A percentile compares a stretch with the other conserved stretches of the same genome.
phyloP scores from a whole-genome alignment of 139 green algal genomes.

The Chlorokybus atmophyticus region DNA sequence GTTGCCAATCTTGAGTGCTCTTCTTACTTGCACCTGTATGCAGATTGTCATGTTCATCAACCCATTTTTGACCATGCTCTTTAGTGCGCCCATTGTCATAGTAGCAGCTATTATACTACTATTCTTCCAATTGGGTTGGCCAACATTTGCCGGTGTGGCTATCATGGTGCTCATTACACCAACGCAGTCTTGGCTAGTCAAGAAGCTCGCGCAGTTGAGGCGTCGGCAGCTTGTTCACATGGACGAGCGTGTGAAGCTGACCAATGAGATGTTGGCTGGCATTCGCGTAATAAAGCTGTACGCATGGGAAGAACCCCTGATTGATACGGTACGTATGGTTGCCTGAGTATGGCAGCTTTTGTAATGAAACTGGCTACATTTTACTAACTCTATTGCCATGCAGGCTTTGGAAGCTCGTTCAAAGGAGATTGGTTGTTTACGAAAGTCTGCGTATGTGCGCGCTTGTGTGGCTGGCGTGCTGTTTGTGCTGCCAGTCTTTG shows the following conservation, averaged over 20 bases:
- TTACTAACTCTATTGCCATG: too few relatives aligned
- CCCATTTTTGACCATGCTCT: constrained; percentile 5
- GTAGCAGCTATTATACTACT: background rate
- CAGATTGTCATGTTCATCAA: constrained; percentile 12
- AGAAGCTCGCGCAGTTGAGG: too few relatives aligned
- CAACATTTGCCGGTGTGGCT: background rate
- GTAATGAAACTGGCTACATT: too few relatives aligned
- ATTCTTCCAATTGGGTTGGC: background rate
- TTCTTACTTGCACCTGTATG: too few relatives aligned
- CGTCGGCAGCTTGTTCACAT: too few relatives aligned
- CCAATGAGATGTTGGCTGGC: constrained; percentile 66
- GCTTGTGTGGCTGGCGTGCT: constrained; percentile 11
- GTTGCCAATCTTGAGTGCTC: too few relatives aligned
- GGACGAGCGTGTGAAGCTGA: constrained; percentile 67
- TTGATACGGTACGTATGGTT: too few relatives aligned
- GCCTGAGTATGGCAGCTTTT: too few relatives aligned
- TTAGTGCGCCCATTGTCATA: background rate
- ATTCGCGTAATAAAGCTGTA: constrained; percentile 39
- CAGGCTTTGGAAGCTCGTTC: background rate
- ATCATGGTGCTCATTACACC: too few relatives aligned
- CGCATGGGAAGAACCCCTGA: constrained; percentile 25
- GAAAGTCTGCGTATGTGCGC: constrained; percentile 1
- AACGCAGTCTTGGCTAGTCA: too few relatives aligned
- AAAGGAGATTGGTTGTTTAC: constrained; percentile 12
- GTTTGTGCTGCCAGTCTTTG: constrained; percentile 15